Evolutionary conservation across 2,329 filamentous ascomycete species (phyloP), one percentile per base, ranked within the genome.

Genomic region (Parasarocladium wereldwijsianum): DNA sequence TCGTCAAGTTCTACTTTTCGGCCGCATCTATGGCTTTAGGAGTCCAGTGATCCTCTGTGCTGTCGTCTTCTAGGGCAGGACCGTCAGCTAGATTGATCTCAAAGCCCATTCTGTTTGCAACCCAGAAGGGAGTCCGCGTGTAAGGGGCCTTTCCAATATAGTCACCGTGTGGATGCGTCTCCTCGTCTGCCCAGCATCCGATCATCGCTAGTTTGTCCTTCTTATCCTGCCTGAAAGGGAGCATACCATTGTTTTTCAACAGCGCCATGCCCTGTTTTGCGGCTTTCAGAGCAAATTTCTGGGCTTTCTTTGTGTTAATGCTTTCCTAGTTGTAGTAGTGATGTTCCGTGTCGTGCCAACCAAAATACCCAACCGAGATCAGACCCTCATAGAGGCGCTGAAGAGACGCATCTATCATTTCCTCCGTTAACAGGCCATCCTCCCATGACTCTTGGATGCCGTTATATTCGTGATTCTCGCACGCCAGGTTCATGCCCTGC

Each of bases 291-390:
- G 74, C 70, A 10, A 78, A 57, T 3, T 59, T 51, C 44, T 66
- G 62, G 0, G 67, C 60, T 11, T 61, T 46, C 0, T 64, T 55
- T 0, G 63, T 66, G 24, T 64, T 59, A 18, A 80, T 70, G 35
- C 75, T 61, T 0, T 50, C 46, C 55, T 62, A 75, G 4, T 48
- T 52, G 0, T 79, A 45, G 26, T 59, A 51, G 5, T 64, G 55
- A 46, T 70, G 75, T 10, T 41, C 25, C 2, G 32, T 25, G 10
- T 25, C 51, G 40, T n/a, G 52, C 2, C 55, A 42, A 39, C 75
- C 66, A 35, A 76, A 76, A 43, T 69, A 73, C 3, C 70, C 70
- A 0, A 63, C 52, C 3, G 57, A 55, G 9, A 74, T 55, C 5
- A 76, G 57, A 0, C 60, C 62, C 6, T 59, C 53, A 38, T 70